A percentile compares a stretch with the other conserved stretches of the same genome.
These are phyloP conservation scores for Colletotrichum magnum DNA, from an alignment of 2,329 filamentous ascomycete genomes.

Conservation along the genomic window DNA sequence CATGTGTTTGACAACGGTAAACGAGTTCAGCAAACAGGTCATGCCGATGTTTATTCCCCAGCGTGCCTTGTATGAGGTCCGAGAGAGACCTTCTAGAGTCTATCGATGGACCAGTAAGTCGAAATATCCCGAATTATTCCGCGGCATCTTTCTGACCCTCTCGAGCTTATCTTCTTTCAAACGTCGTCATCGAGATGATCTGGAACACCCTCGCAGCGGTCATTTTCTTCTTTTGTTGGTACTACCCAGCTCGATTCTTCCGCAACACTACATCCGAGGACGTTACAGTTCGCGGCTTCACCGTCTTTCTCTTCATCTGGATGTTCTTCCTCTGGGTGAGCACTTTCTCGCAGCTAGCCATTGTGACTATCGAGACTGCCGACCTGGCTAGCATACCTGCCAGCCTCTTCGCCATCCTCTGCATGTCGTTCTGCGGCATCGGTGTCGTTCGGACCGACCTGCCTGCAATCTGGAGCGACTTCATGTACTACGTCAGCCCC, in stretches of 20 bases:
- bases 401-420: slow-evolving; percentile 38
- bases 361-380: slow-evolving; percentile 37
- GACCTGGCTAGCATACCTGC: slow-evolving; percentile 38
- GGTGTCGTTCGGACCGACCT: slow-evolving; percentile 35
- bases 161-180: slow-evolving; percentile 35
- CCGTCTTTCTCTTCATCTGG: slow-evolving; percentile 42
- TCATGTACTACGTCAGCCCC: slow-evolving; percentile 43
- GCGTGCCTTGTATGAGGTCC: slow-evolving; percentile 76
- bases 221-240: slow-evolving; percentile 77
- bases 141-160: too few relatives aligned
- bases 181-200: slow-evolving; percentile 77
- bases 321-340: slow-evolving; percentile 40
- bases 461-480: slow-evolving; percentile 41
- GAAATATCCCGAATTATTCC: too few relatives aligned
- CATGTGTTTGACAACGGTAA: slow-evolving; percentile 78
- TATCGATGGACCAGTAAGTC: slow-evolving; percentile 56
- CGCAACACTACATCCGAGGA: slow-evolving; percentile 61
- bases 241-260: slow-evolving; percentile 78
- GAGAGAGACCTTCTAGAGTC: slow-evolving; percentile 76
- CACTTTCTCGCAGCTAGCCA: slow-evolving; percentile 42
- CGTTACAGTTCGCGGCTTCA: slow-evolving; percentile 35
- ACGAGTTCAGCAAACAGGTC: slow-evolving; percentile 72
- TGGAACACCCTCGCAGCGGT: slow-evolving; percentile 77
- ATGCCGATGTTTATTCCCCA: slow-evolving; percentile 80
- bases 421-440: slow-evolving; percentile 42